Evolutionary conservation across 2,329 filamentous ascomycete genomes (phyloP), one percentile per base, ranked within the genome.

Genomic region (Alternaria sp.): DNA sequence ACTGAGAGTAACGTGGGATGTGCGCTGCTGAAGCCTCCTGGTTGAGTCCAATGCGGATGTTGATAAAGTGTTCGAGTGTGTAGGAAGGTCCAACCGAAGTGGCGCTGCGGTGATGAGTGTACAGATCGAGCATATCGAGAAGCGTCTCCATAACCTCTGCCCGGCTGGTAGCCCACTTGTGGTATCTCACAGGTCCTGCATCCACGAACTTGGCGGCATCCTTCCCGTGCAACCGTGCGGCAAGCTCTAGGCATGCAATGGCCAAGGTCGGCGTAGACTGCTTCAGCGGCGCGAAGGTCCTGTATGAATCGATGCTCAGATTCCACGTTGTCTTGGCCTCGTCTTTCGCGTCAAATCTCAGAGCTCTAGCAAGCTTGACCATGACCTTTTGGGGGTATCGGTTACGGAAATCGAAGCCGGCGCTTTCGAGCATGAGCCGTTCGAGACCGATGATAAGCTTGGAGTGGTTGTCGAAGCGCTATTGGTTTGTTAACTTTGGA

Each of bases 331-430:
- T 86, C 15, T 85, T 84, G 28, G 89, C 88, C 64, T 93, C 87
- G 23, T 82, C 67, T 10, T 85, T 81, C 57, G 83, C 85, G 6
- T 86, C 84, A 8, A 87, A 83, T 6, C 83, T 80, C 59, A 90
- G 85, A 49, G 82, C 82, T 74, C 90, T 88, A 54, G 89, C 85
- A 25, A 97, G 85, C 81, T 98, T 98, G 69, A 93, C 86, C 45
- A 98, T 84, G 21, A 93, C 85, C 67, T 93, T 92, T 71, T 97
- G 93, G 1, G 95, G 93, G 73, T 97, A 91, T 40, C 93, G 90
- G 61, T 90, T 94, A 36, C 94, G 89, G 76, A 98, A 98, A 79
- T 99, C 95, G 79, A 99, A 99, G 66, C 92, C 91, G 28, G 94
- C 91, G 3, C 93, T 91, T 81, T 99, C 96, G 55, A 99, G 89